Conservation (phyloP, 768 basidiomycete genomes). For the Boletus reticulatus region DNA sequence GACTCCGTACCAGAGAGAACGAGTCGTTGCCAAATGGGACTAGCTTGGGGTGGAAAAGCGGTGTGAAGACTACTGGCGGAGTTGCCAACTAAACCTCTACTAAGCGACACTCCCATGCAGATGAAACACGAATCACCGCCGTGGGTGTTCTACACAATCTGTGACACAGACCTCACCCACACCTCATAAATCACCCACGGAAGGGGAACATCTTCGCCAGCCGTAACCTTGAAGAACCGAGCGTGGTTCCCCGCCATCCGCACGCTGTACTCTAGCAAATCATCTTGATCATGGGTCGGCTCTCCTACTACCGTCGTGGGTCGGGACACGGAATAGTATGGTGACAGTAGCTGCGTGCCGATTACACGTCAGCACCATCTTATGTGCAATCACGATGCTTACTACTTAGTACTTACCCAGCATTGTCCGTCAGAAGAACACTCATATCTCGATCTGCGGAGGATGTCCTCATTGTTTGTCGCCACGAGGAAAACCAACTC, state of each 20-base stretch:
- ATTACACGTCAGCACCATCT: background rate
- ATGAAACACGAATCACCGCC: background rate
- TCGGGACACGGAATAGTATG: conserved; percentile 8
- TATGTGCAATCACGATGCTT: conserved; percentile 5
- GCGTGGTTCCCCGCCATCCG: conserved; percentile 16
- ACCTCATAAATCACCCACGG: conserved; percentile 41
- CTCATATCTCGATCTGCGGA: conserved; percentile 28
- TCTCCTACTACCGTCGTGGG: background rate
- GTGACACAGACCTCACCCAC: conserved; percentile 34
- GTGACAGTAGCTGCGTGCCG: conserved; percentile 14
- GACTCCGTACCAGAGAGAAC: background rate
- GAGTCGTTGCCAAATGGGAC: conserved; percentile 4
- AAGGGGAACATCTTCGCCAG: conserved; percentile 24
- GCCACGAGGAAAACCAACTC: conserved; percentile 40
- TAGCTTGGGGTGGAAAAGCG: background rate
- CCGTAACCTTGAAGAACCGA: conserved; percentile 31
- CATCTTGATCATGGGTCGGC: background rate
- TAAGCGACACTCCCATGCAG: background rate
- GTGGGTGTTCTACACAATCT: conserved; percentile 1
- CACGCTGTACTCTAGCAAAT: conserved; percentile 28
- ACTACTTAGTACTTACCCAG: too few species aligned
- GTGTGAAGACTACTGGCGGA: conserved; percentile 19
- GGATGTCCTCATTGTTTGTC: conserved; percentile 29
- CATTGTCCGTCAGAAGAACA: conserved; percentile 28
- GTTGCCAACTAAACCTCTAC: conserved; percentile 1